These are phyloP conservation scores for Tylopilus vinaceipallidus DNA, from an alignment of 768 basidiomycete genomes.

Conservation along the genomic window DNA sequence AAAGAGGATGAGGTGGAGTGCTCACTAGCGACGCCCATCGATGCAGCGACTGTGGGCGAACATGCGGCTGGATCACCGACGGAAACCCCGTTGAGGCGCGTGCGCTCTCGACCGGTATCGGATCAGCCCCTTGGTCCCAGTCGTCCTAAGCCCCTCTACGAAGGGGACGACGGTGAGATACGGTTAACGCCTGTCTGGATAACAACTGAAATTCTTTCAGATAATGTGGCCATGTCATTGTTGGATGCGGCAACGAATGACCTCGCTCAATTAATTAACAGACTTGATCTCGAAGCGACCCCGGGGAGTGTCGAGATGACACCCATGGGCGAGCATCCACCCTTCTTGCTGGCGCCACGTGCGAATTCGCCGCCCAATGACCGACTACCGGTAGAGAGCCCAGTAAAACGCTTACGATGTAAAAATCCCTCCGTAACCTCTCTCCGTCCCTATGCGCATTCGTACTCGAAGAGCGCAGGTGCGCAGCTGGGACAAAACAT, in stretches of 20 bases:
- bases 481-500: conserved; percentile 53
- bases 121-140: conserved; percentile 56
- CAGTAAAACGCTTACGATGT: conserved; percentile 34
- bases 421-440: conserved; percentile 45
- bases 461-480: conserved; percentile 20
- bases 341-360: conserved; percentile 14
- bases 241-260: conserved; percentile 82
- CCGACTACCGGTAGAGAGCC: conserved; percentile 33
- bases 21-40: conserved; percentile 17
- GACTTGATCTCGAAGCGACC: conserved; percentile 80
- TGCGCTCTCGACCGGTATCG: conserved; percentile 56
- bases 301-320: conserved; percentile 54
- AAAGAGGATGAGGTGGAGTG: conserved; percentile 11
- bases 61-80: background rate
- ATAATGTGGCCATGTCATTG: conserved; percentile 58
- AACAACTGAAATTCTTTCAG: conserved; percentile 7
- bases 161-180: conserved; percentile 44
- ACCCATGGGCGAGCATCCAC: conserved; percentile 35
- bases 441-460: conserved; percentile 48
- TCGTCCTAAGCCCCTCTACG: conserved; percentile 49
- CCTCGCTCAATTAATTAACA: conserved; percentile 72
- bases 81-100: conserved; percentile 39
- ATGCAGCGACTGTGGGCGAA: conserved; percentile 49
- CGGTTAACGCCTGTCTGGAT: background rate
- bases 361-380: conserved; percentile 35